A percentile compares a stretch with the other conserved stretches of the same genome.
Evolutionary conservation across 495 filamentous ascomycete genomes (phyloP).

Genomic region (Penicillium angulare): DNA sequence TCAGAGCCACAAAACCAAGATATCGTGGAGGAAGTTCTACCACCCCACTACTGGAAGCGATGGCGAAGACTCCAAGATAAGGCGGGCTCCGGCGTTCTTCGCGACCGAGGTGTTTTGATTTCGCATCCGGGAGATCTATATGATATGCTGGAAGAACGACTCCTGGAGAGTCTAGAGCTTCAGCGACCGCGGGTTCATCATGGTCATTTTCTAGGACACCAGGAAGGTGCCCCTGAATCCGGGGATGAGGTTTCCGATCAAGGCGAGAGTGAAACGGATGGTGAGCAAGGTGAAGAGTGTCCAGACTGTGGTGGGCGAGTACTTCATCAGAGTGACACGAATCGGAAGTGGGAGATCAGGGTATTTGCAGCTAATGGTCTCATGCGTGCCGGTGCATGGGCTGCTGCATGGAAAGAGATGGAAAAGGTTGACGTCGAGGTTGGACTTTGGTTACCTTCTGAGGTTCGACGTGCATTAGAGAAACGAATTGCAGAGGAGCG

Average conservation of each 20-base stretch:
- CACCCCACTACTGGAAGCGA: constrained; percentile 60
- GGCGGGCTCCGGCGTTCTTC: constrained; percentile 67
- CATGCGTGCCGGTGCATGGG: constrained; percentile 90
- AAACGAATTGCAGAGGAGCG: constrained; percentile 33
- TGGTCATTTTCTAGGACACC: constrained; percentile 62
- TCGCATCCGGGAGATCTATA: constrained; percentile 89
- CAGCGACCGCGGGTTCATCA: constrained; percentile 70
- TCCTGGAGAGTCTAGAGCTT: constrained; percentile 85
- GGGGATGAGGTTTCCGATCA: constrained; percentile 32
- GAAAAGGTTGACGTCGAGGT: constrained; percentile 94
- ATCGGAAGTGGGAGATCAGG: constrained; percentile 75
- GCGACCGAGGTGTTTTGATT: constrained; percentile 78
- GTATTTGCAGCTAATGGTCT: constrained; percentile 93
- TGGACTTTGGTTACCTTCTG: constrained; percentile 63
- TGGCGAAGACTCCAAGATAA: constrained; percentile 77
- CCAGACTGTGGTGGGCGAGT: constrained; percentile 58
- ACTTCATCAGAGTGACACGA: constrained; percentile 42
- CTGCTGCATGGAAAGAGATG: constrained; percentile 94
- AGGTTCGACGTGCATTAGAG: constrained; percentile 47
- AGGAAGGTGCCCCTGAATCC: constrained; percentile 34
- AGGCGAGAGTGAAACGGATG: constrained; percentile 34
- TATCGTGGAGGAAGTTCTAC: constrained; percentile 57
- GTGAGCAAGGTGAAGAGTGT: constrained; percentile 53
- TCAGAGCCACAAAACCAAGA: constrained; percentile 41
- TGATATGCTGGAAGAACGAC: constrained; percentile 84